Evolutionary conservation across 208 protist species (phyloP).

Genomic region (Zelonia costaricensis): DNA sequence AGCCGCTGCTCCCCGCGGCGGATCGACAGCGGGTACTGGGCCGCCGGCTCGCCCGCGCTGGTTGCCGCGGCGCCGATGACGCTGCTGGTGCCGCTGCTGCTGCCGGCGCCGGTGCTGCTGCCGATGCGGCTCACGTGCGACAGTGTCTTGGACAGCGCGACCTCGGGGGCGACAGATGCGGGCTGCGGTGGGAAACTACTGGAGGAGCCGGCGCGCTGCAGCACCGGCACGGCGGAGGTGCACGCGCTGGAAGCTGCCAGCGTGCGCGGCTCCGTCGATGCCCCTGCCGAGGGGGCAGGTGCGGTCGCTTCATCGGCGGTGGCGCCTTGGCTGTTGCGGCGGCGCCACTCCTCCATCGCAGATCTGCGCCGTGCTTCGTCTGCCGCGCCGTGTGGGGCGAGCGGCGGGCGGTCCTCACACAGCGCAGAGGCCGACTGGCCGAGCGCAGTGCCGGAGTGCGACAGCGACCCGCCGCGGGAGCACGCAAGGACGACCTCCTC

Average conservation of each 20-base stretch:
- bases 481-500: conserved; percentile 13
- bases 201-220: background rate
- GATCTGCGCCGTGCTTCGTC: conserved; percentile 20
- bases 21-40: conserved; percentile 1
- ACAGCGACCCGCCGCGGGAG: background rate
- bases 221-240: background rate
- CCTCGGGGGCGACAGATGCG: background rate
- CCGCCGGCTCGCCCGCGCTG: background rate
- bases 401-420: conserved; percentile 13
- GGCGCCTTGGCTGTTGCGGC: background rate
- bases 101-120: too few species aligned
- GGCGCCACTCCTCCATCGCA: conserved; percentile 10
- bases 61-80: background rate
- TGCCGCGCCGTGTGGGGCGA: background rate
- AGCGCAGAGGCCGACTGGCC: background rate
- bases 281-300: background rate
- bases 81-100: too few species aligned
- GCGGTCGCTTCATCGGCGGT: background rate
- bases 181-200: background rate
- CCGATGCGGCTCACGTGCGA: background rate
- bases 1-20: conserved; percentile 30
- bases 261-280: too few species aligned
- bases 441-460: background rate
- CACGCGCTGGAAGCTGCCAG: background rate
- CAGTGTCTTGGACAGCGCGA: background rate